Percentiles rank a stretch among this genome's conserved stretches.
These are phyloP conservation scores for Astathelohania contejeani DNA, from an alignment of 371 early-diverging fungal genomes.

Conservation along the genomic window DNA sequence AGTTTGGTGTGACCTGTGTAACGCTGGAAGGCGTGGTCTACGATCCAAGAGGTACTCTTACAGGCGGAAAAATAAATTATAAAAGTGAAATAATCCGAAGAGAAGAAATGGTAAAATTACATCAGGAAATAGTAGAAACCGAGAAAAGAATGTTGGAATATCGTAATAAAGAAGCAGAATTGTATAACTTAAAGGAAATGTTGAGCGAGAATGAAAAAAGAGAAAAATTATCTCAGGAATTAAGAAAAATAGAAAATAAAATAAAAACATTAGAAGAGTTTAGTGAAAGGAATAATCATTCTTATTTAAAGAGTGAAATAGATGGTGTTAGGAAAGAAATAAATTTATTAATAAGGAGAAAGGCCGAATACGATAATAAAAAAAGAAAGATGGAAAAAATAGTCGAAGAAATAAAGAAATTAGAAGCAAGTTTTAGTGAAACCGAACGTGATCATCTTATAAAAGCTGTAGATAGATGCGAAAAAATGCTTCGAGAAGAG, in stretches of 20 bases:
- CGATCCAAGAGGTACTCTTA: conserved; percentile 83
- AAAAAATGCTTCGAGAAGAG: neutral
- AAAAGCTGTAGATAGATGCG: neutral
- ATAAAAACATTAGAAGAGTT: neutral
- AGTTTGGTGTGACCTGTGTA: conserved; percentile 56
- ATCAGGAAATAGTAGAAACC: neutral
- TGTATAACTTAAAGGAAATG: neutral
- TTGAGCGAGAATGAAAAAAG: conserved; percentile 26
- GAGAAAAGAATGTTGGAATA: neutral
- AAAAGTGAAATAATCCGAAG: conserved; percentile 31
- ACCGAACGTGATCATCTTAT: neutral
- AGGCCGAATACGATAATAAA: neutral
- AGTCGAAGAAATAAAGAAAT: neutral
- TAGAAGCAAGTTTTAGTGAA: neutral
- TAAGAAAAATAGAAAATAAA: conserved; percentile 5
- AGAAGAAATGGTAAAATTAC: conserved; percentile 12
- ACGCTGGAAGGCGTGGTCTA: conserved; percentile 93
- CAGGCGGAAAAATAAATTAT: conserved; percentile 64
- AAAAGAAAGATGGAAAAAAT: neutral
- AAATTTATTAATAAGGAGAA: neutral
- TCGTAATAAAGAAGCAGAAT: neutral
- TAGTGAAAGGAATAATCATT: neutral
- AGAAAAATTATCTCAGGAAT: conserved; percentile 53
- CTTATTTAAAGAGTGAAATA: conserved; percentile 2
- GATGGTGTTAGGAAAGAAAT: neutral